Conservation (phyloP, 371 early-diverging fungal species). For the Mortierella sp. region DNA sequence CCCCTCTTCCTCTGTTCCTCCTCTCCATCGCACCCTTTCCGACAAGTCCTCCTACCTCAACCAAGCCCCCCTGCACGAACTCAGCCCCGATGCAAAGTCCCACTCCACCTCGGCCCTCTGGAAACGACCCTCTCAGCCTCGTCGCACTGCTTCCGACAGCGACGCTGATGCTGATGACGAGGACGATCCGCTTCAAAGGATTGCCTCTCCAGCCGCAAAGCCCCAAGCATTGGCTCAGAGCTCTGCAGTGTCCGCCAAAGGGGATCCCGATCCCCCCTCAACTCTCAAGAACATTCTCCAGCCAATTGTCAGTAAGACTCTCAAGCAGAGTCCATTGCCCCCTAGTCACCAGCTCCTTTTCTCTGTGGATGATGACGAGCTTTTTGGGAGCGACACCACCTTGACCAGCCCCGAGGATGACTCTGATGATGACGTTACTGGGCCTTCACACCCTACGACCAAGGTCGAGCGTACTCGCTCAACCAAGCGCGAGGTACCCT, state of each 20-base stretch:
- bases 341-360: neutral
- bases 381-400: constrained; percentile 52
- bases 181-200: constrained; percentile 17
- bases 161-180: constrained; percentile 56
- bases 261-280: neutral
- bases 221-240: neutral
- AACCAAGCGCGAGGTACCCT: neutral
- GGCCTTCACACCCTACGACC: neutral
- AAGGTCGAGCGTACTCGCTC: neutral
- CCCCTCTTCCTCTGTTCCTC: constrained; percentile 18
- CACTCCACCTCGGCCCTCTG: constrained; percentile 19
- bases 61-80: constrained; percentile 18
- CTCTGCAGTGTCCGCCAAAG: neutral
- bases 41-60: constrained; percentile 48
- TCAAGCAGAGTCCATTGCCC: neutral
- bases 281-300: neutral
- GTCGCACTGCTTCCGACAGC: constrained; percentile 23
- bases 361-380: constrained; percentile 34
- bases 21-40: constrained; percentile 47
- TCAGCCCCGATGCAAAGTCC: constrained; percentile 19
- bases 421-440: constrained; percentile 13
- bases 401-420: constrained; percentile 46
- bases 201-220: neutral
- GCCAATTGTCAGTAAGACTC: neutral
- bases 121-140: constrained; percentile 21